phyloP scores from a whole-genome alignment of 2,329 filamentous ascomycete genomes.

The Akanthomyces uredinophilus region DNA sequence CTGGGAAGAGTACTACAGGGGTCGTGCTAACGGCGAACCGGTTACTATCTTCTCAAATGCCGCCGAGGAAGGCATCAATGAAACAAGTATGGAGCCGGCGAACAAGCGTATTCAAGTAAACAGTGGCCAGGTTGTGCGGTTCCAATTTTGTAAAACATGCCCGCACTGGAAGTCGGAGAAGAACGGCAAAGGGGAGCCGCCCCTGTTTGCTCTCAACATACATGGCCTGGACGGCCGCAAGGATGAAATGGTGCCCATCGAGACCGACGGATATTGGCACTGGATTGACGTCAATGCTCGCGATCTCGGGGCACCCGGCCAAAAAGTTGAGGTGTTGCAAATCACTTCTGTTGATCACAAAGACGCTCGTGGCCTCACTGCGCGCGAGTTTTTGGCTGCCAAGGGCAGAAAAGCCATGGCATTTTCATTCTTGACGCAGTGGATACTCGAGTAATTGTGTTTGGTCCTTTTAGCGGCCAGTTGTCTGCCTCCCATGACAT shows the following conservation, averaged over 20 bases:
- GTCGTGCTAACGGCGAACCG: constrained; percentile 47
- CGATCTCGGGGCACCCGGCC: constrained; percentile 63
- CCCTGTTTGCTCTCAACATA: constrained; percentile 64
- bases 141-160: constrained; percentile 76
- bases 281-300: constrained; percentile 68
- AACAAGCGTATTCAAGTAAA: constrained; percentile 52
- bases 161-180: constrained; percentile 75
- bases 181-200: constrained; percentile 60
- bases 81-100: constrained; percentile 54
- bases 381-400: constrained; percentile 40
- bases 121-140: constrained; percentile 57
- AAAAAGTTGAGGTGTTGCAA: constrained; percentile 60
- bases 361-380: constrained; percentile 45
- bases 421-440: constrained; percentile 41
- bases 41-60: constrained; percentile 42
- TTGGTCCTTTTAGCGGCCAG: not conserved
- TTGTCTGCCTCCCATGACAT: not conserved
- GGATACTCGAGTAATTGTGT: constrained; percentile 41
- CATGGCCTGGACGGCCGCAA: constrained; percentile 62
- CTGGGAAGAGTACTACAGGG: constrained; percentile 80
- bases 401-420: constrained; percentile 41
- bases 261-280: constrained; percentile 75
- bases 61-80: constrained; percentile 46
- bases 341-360: constrained; percentile 46
- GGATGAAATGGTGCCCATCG: constrained; percentile 64